Conservation (phyloP, 306 rosid genomes). For the Quercus gilva region DNA sequence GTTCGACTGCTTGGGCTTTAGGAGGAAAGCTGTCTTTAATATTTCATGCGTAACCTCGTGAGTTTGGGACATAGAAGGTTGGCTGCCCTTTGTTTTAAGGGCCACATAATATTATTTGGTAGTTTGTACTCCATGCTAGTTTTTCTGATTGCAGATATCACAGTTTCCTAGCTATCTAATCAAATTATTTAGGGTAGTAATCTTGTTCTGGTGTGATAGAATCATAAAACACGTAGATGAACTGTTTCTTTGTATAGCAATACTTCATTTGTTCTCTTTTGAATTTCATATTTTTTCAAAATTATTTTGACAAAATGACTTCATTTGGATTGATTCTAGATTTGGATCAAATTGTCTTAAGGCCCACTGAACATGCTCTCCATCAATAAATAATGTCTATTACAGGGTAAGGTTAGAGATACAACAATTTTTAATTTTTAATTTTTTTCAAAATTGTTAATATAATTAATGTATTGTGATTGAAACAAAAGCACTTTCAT, state of each 20-base stretch:
- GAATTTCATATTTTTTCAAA: no score
- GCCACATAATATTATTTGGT: neutral
- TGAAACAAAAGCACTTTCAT: no score
- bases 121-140: neutral
- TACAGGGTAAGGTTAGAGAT: no score
- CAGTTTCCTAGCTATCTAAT: neutral
- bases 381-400: no score
- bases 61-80: slow-evolving; percentile 26
- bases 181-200: neutral
- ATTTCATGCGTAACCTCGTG: slow-evolving; percentile 42
- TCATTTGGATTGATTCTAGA: no score
- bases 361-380: no score
- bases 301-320: no score
- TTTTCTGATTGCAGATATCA: neutral
- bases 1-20: slow-evolving; percentile 16
- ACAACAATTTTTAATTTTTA: no score
- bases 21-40: slow-evolving; percentile 37
- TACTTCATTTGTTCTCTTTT: no score
- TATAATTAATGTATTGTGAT: no score
- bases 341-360: no score
- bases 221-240: neutral
- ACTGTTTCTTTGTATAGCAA: neutral
- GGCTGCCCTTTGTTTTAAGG: slow-evolving; percentile 20
- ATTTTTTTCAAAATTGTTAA: no score
- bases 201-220: neutral